Percentiles rank a stretch among this genome's conserved stretches.
These are phyloP conservation scores for Tetrapyrgos nigripes DNA, from an alignment of 1,284 basidiomycete genomes.

Conservation along the genomic window DNA sequence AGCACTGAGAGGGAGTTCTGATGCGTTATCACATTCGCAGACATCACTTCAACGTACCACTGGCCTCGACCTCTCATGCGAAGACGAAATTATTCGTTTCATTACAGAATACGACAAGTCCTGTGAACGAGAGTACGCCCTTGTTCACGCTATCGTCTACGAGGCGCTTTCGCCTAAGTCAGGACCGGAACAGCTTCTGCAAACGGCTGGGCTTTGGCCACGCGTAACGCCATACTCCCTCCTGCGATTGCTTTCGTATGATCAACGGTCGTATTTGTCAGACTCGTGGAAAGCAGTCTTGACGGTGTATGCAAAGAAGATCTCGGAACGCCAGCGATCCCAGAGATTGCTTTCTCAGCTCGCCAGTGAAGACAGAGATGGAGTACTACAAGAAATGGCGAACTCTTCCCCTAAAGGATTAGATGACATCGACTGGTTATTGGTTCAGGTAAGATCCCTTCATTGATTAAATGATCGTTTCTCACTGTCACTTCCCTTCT, in stretches of 20 bases:
- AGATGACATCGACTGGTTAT: conserved; percentile 48
- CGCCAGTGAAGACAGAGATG: conserved; percentile 14
- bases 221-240: conserved; percentile 30
- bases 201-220: conserved; percentile 26
- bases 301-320: conserved; percentile 27
- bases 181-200: background rate
- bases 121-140: background rate
- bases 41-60: background rate
- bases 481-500: conserved; percentile 1
- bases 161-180: background rate
- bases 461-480: background rate
- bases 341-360: conserved; percentile 32
- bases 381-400: conserved; percentile 42
- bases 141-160: background rate
- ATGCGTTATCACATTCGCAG: background rate
- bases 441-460: conserved; percentile 47
- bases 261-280: background rate
- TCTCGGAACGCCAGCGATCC: conserved; percentile 41
- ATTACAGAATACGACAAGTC: background rate
- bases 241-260: conserved; percentile 30
- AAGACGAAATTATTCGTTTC: background rate
- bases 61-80: background rate
- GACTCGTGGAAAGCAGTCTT: conserved; percentile 36
- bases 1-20: background rate
- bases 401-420: conserved; percentile 29